These are phyloP conservation scores for Zanthoxylum bungeanum DNA, from an alignment of 345 rosid species.

Conservation along the genomic window DNA sequence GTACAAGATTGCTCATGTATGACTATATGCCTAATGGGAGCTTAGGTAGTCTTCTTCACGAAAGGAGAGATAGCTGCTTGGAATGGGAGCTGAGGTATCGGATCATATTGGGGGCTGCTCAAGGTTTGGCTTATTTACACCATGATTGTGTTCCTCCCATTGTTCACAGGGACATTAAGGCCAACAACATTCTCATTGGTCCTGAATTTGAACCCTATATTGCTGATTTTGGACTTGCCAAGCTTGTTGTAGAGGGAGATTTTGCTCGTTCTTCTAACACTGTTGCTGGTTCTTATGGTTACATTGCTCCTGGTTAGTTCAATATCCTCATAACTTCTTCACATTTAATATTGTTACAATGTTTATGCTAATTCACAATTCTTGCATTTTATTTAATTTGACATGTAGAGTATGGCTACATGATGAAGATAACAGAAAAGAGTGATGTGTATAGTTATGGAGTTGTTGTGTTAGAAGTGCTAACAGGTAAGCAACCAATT, in stretches of 20 bases:
- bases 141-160: constrained; percentile 91
- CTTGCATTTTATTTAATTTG: neutral
- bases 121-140: constrained; percentile 89
- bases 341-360: neutral
- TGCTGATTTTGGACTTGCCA: constrained; percentile 90
- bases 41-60: constrained; percentile 78
- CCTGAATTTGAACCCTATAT: constrained; percentile 79
- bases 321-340: neutral
- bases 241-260: constrained; percentile 72
- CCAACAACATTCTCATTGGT: constrained; percentile 88
- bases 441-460: constrained; percentile 93
- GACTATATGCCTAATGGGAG: constrained; percentile 91
- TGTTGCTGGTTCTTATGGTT: constrained; percentile 92
- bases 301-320: constrained; percentile 86
- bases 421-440: constrained; percentile 86
- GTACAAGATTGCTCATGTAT: constrained; percentile 76
- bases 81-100: constrained; percentile 77
- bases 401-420: constrained; percentile 73
- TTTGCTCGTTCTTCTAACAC: constrained; percentile 82
- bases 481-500: constrained; percentile 89
- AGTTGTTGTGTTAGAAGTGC: constrained; percentile 69
- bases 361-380: neutral
- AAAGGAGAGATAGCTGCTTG: constrained; percentile 49
- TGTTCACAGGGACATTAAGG: constrained; percentile 90
- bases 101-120: constrained; percentile 77